Base-by-base conservation (phyloP, 768 basidiomycete species). In the Gymnopilus dilepis region DNA sequence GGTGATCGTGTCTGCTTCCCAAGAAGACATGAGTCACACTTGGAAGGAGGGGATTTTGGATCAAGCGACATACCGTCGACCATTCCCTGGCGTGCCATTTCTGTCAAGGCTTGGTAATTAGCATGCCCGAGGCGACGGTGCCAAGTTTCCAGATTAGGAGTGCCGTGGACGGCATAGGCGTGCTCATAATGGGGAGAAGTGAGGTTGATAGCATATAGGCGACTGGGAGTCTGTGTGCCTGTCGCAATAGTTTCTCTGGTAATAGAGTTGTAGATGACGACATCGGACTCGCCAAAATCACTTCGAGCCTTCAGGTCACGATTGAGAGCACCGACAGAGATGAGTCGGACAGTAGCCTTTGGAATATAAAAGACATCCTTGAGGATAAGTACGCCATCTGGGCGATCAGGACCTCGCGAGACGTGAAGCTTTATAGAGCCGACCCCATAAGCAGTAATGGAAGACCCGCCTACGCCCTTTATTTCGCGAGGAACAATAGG, bases 1-100 rank as follows among this genome's bases (percentile, higher is more conserved):
- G 72, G 65, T 1, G 63, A 64, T 12, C 62, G 62, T 0, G 68
- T 73, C 76, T 80, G 77, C 64, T 80, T 80, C 6, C 78, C 77
- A 41, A 73, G 69, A 34, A 78, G 68, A 54, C 79, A 80, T 26
- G 65, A 61, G 41, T 73, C 69, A 69, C 76, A 78, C 59, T 68
- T 71, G 1, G 68, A 61, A 1, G 73, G 71, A 9, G 62, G 28
- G 22, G 30, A 28, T 33, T 68, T 61, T 21, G 70, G 59, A 53
- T 65, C 56, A 21, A 63, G 38, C 19, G 65, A 65, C 65, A 72
- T 70, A 71, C 73, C 73, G 66, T 61, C 40, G 50, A 65, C 45
- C 11, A 58, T 53, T 12, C 65, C 55, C 9, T 51, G 28, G 8
- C 55, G 47, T 0, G 70, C 70, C 66, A 73, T 68, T 6, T 69